A percentile compares a stretch with the other conserved stretches of the same genome.
phyloP scores from a whole-genome alignment of 2,329 filamentous ascomycete species.

The Proliferodiscus dingleyae region DNA sequence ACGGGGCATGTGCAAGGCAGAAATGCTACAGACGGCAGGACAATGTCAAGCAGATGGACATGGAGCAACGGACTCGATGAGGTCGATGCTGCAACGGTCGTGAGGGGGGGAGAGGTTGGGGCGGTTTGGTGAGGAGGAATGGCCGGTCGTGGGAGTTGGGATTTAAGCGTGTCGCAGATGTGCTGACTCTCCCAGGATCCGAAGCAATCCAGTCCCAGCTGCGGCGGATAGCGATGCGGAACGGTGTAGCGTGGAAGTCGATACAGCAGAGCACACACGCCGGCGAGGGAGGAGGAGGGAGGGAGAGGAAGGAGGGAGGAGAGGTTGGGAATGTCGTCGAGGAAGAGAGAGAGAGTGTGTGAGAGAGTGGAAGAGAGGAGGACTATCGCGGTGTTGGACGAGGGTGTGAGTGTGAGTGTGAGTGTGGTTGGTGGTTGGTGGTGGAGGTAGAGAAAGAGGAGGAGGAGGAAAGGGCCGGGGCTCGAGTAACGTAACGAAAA shows the following conservation, averaged over 20 bases:
- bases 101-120: conserved; percentile 3
- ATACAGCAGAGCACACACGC: too few relatives aligned
- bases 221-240: too few relatives aligned
- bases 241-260: too few relatives aligned
- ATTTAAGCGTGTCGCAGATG: conserved; percentile 20
- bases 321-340: too few relatives aligned
- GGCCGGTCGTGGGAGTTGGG: conserved; percentile 3
- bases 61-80: conserved; percentile 9
- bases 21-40: conserved; percentile 18
- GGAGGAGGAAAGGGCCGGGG: neutral
- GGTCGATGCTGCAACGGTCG: conserved; percentile 9
- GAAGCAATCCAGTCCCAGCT: neutral
- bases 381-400: too few relatives aligned
- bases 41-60: conserved; percentile 12
- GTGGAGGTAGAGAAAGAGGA: conserved; percentile 1
- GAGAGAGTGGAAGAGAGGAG: too few relatives aligned
- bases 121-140: too few relatives aligned
- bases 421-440: too few relatives aligned
- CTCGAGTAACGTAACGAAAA: conserved; percentile 11
- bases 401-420: too few relatives aligned
- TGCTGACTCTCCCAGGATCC: conserved; percentile 1
- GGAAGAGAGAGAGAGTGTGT: too few relatives aligned
- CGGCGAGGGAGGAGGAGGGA: too few relatives aligned
- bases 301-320: too few relatives aligned
- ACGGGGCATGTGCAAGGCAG: conserved; percentile 14